Percentiles rank a stretch among this genome's conserved stretches.
phyloP scores from a whole-genome alignment of 345 rosid species.

The Lepidium africanum region DNA sequence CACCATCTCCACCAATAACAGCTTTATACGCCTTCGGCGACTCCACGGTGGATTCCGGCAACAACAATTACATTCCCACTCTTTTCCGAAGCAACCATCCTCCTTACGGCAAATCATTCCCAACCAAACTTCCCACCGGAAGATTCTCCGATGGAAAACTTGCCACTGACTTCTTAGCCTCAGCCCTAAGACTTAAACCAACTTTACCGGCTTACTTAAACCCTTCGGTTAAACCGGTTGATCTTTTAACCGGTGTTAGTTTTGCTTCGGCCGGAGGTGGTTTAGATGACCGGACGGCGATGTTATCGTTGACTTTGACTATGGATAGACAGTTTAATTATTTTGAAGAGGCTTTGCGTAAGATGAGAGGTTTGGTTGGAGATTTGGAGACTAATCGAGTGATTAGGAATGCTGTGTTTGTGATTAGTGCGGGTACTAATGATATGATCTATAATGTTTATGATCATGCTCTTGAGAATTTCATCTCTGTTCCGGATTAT shows the following conservation, averaged over 20 bases:
- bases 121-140: constrained; percentile 25
- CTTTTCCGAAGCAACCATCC: constrained; percentile 13
- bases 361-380: constrained; percentile 24
- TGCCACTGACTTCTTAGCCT: constrained; percentile 26
- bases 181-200: constrained; percentile 27
- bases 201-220: constrained; percentile 30
- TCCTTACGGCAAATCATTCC: constrained; percentile 32
- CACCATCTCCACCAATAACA: constrained; percentile 19
- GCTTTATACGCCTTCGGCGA: constrained; percentile 33
- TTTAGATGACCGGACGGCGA: constrained; percentile 22
- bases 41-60: constrained; percentile 34
- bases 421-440: constrained; percentile 33
- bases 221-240: constrained; percentile 13
- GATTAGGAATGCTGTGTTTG: constrained; percentile 21
- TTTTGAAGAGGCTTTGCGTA: constrained; percentile 21
- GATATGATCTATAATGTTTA: constrained; percentile 27
- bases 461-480: background rate
- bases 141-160: constrained; percentile 34
- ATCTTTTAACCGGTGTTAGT: constrained; percentile 31
- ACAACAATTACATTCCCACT: constrained; percentile 29
- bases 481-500: constrained; percentile 9
- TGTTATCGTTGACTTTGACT: background rate
- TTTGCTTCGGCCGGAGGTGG: constrained; percentile 36
- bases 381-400: constrained; percentile 17
- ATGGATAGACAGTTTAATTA: constrained; percentile 21